Evolutionary conservation across 495 filamentous ascomycete species (phyloP).

Genomic region (Lepidopterella palustris): DNA sequence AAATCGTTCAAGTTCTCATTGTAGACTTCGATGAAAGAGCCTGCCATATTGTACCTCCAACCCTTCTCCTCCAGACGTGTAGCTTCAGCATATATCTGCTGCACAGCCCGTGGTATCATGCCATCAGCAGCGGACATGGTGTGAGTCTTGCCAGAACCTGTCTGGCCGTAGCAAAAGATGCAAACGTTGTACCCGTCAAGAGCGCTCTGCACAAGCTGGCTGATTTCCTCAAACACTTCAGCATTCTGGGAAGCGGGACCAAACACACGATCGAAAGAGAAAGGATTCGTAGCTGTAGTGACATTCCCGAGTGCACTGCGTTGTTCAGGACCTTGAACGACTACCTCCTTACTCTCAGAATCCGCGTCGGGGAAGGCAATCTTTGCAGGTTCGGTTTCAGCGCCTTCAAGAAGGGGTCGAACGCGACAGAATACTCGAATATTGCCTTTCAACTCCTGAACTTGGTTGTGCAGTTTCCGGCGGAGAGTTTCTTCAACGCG

Average conservation of each 20-base stretch:
- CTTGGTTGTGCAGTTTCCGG: conserved; percentile 91
- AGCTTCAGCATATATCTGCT: conserved; percentile 87
- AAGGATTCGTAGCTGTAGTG: conserved; percentile 69
- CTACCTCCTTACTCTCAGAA: conserved; percentile 78
- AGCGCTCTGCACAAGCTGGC: conserved; percentile 91
- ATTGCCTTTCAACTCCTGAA: conserved; percentile 98
- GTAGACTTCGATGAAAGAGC: conserved; percentile 97
- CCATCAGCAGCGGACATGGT: conserved; percentile 92
- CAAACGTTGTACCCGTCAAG: conserved; percentile 98
- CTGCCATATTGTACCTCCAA: conserved; percentile 91
- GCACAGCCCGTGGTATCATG: conserved; percentile 90
- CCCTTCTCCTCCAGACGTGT: conserved; percentile 77
- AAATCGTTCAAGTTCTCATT: conserved; percentile 96
- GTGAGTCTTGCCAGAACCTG: conserved; percentile 90
- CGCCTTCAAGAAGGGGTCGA: conserved; percentile 60
- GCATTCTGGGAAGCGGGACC: conserved; percentile 66
- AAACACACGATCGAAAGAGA: conserved; percentile 93
- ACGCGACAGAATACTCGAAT: conserved; percentile 98
- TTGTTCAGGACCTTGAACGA: conserved; percentile 74
- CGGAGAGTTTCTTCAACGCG: conserved; percentile 86
- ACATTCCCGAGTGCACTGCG: conserved; percentile 72
- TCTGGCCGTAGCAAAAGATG: conserved; percentile 98
- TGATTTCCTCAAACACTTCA: conserved; percentile 94
- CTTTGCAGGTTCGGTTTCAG: conserved; percentile 50
- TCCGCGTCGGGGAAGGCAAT: conserved; percentile 71